A percentile compares a stretch with the other conserved stretches of the same genome.
Evolutionary conservation across 768 basidiomycete genomes (phyloP).

Genomic region (Rubroboletus satanas): DNA sequence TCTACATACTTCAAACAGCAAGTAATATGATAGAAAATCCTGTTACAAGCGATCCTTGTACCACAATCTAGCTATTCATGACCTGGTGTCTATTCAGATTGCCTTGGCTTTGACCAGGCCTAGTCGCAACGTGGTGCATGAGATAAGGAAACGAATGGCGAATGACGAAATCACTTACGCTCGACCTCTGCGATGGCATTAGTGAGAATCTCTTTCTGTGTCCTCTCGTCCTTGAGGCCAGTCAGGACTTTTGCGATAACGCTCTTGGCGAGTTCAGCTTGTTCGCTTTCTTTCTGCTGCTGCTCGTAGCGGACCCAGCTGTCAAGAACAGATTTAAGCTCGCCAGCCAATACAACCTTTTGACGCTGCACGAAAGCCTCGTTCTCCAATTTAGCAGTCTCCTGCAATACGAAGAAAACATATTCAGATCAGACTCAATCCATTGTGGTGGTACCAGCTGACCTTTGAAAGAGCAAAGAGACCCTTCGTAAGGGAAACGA

Average conservation of each 20-base stretch:
- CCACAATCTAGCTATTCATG: slow-evolving; percentile 25
- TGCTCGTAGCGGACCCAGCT: slow-evolving; percentile 99
- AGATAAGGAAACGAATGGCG: not conserved
- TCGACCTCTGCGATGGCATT: slow-evolving; percentile 87
- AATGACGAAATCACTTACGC: slow-evolving; percentile 55
- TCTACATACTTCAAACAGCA: not conserved
- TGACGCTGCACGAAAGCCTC: slow-evolving; percentile 89
- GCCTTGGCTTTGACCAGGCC: slow-evolving; percentile 91
- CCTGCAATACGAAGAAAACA: slow-evolving; percentile 40
- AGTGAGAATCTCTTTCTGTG: slow-evolving; percentile 77
- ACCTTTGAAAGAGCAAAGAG: slow-evolving; percentile 94
- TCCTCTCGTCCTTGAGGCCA: slow-evolving; percentile 80
- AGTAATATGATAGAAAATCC: slow-evolving; percentile 5
- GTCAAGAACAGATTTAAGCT: slow-evolving; percentile 93
- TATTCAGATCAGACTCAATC: not conserved
- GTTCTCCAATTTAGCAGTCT: slow-evolving; percentile 87
- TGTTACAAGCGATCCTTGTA: slow-evolving; percentile 16
- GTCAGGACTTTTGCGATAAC: slow-evolving; percentile 88
- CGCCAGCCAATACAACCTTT: slow-evolving; percentile 78
- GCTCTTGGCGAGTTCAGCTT: slow-evolving; percentile 82
- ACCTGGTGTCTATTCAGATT: slow-evolving; percentile 50
- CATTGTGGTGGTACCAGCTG: slow-evolving; percentile 2
- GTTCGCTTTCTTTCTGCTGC: slow-evolving; percentile 93
- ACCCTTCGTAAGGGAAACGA: slow-evolving; percentile 82
- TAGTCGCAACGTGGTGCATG: slow-evolving; percentile 29